Percentiles rank a stretch among this genome's conserved stretches.
Evolutionary conservation across 202 grass and related monocot species (phyloP).

Genomic region (Hordeum pubiflorum): DNA sequence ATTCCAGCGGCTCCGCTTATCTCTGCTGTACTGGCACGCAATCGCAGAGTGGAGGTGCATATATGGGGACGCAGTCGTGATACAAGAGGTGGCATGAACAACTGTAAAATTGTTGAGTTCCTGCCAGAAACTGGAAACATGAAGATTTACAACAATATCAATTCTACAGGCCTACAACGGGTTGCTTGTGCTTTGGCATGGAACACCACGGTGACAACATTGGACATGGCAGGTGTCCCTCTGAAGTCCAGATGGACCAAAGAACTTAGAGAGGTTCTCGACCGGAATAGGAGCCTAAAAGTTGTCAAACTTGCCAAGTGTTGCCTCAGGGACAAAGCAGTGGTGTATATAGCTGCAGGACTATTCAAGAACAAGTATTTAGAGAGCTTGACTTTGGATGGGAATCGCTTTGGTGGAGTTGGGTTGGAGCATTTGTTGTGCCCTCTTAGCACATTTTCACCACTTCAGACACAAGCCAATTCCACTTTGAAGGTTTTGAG

Average conservation of each 20-base stretch:
- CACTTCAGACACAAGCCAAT: slow-evolving; percentile 84
- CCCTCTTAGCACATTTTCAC: slow-evolving; percentile 81
- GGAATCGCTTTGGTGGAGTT: slow-evolving; percentile 65
- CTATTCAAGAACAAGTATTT: slow-evolving; percentile 83
- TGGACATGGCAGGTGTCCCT: slow-evolving; percentile 70
- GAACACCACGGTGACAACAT: slow-evolving; percentile 60
- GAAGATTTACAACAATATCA: slow-evolving; percentile 54
- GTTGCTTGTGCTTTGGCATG: slow-evolving; percentile 69
- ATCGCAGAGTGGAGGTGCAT: slow-evolving; percentile 73
- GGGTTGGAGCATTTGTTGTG: slow-evolving; percentile 81
- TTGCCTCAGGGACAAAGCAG: slow-evolving; percentile 62
- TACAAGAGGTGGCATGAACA: slow-evolving; percentile 13
- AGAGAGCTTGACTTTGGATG: slow-evolving; percentile 66
- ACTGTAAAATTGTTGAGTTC: slow-evolving; percentile 64
- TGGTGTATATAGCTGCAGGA: slow-evolving; percentile 89
- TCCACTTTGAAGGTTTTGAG: slow-evolving; percentile 55
- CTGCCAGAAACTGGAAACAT: slow-evolving; percentile 55
- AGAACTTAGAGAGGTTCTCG: slow-evolving; percentile 76
- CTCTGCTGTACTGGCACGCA: slow-evolving; percentile 67
- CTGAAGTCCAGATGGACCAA: slow-evolving; percentile 68
- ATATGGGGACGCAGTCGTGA: slow-evolving; percentile 46
- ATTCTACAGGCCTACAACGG: slow-evolving; percentile 36
- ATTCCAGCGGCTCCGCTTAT: slow-evolving; percentile 58
- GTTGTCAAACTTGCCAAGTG: slow-evolving; percentile 59
- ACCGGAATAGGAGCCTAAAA: slow-evolving; percentile 64